Evolutionary conservation across 2,329 filamentous ascomycete genomes (phyloP), one percentile per base, ranked within the genome.

Genomic region (Exserohilum rostratum): DNA sequence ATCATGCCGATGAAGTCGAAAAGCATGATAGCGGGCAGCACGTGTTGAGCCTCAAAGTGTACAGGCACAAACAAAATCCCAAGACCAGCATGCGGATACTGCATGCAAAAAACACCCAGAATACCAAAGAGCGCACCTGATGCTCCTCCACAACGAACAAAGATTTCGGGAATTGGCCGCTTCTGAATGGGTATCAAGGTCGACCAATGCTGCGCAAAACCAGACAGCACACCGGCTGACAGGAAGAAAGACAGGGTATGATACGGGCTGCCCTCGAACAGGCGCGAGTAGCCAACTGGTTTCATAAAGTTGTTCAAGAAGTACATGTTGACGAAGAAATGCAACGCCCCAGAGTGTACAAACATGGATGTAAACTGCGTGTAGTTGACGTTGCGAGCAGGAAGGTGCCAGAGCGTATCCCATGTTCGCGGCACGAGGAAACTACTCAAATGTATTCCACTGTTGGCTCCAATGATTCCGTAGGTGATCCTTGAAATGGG

Each of bases 91-190:
- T 62, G 59, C 0, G 72, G 72, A 46, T 71, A 73, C 42, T 73
- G 62, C 60, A 67, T 66, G 38, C 70, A 73, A 39, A 71, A 74
- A 2, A 61, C 59, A 9, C 67, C 65, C 3, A 72, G 50, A 4
- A 72, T 50, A 12, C 64, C 68, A 43, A 73, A 72, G 6, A 74
- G 47, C 9, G 72, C 72, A 17, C 72, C 72, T 49, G 70, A 73
- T 5, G 71, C 70, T 25, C 72, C 72, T n/a, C 70, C 70, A 27
- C 62, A 63, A 31, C 61, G 59, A 31, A 71, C 67, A 43, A 69
- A 65, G 3, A 68, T 61, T 15, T 66, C 60, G 2, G 59, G 67
- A 22, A 65, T 56, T 15, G 50, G 15, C 7, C 62, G 48, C 34
- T 59, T 60, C 29, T 62, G 59, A 20, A 57, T 58, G 13, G 61